These are phyloP conservation scores for Omphalea diandra DNA, from an alignment of 441 rosid genomes.

Conservation along the genomic window DNA sequence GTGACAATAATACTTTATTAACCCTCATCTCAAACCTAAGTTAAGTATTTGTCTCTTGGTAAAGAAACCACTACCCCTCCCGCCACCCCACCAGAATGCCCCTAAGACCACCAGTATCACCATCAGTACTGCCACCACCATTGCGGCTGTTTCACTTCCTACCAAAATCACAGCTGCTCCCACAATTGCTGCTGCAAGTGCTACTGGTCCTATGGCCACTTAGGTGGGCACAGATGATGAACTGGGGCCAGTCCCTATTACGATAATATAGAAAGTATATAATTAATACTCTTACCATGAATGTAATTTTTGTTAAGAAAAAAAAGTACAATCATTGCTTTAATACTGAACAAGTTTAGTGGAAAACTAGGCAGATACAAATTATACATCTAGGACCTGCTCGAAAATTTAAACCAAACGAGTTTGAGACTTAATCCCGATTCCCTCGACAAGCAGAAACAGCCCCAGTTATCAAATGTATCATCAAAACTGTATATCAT, in stretches of 20 bases:
- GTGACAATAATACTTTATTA: slow-evolving; percentile 23
- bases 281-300: slow-evolving; percentile 27
- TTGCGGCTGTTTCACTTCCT: slow-evolving; percentile 57
- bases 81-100: slow-evolving; percentile 78
- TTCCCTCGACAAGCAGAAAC: background rate
- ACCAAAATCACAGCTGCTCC: slow-evolving; percentile 72
- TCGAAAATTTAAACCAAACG: slow-evolving; percentile 11
- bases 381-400: slow-evolving; percentile 2
- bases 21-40: slow-evolving; percentile 55
- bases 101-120: slow-evolving; percentile 77
- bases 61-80: slow-evolving; percentile 71
- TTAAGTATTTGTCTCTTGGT: slow-evolving; percentile 51
- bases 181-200: slow-evolving; percentile 73
- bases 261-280: slow-evolving; percentile 53
- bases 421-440: background rate
- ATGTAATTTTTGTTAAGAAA: slow-evolving; percentile 10
- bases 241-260: slow-evolving; percentile 90
- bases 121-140: slow-evolving; percentile 65
- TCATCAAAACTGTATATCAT: background rate
- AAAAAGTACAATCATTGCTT: slow-evolving; percentile 1
- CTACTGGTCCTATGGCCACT: slow-evolving; percentile 70
- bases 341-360: slow-evolving; percentile 6
- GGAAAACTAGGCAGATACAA: slow-evolving; percentile 5
- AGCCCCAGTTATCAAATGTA: background rate
- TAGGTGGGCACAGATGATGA: slow-evolving; percentile 77